Conservation (phyloP, 2,329 filamentous ascomycete genomes). For the Verticillium nubilum region DNA sequence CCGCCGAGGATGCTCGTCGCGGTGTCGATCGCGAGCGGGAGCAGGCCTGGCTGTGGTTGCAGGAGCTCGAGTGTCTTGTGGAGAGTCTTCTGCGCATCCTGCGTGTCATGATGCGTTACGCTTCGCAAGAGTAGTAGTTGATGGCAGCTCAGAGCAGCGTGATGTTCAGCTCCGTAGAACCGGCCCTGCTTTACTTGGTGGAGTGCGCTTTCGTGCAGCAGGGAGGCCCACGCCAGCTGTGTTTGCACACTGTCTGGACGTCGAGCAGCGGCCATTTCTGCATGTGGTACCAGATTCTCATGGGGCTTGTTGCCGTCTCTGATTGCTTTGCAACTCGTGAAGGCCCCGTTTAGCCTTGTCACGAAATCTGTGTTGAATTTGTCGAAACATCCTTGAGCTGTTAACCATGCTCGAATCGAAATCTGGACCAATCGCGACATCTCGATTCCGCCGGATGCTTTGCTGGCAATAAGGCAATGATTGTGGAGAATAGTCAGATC, state of each 20-base stretch:
- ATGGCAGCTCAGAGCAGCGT: neutral
- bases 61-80: neutral
- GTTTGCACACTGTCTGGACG: neutral
- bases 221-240: neutral
- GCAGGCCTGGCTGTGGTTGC: neutral
- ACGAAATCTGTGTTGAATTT: neutral
- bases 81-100: neutral
- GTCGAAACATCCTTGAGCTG: neutral
- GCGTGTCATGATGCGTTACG: neutral
- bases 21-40: neutral
- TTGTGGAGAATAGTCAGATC: neutral
- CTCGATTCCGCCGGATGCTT: neutral
- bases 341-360: neutral
- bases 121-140: neutral
- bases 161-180: neutral
- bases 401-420: neutral
- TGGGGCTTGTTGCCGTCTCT: neutral
- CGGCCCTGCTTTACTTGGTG: neutral
- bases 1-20: neutral
- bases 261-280: neutral
- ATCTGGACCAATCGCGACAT: neutral
- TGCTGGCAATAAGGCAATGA: neutral
- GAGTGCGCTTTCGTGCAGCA: neutral
- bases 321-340: neutral
- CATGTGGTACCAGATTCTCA: neutral